phyloP scores from a whole-genome alignment of 2,329 filamentous ascomycete genomes.

The Rhinocladiella similis region DNA sequence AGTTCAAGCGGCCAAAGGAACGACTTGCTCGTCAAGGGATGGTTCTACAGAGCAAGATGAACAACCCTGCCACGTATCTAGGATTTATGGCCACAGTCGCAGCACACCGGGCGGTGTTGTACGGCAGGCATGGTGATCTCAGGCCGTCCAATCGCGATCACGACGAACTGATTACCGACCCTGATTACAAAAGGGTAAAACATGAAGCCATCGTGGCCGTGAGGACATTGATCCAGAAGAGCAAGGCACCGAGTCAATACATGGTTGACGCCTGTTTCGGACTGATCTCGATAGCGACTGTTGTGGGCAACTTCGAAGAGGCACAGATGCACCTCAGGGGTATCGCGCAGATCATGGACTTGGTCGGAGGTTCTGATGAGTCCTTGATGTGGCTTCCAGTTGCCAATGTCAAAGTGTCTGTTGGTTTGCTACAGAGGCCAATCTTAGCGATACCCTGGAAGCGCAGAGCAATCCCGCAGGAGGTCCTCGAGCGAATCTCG shows the following conservation, averaged over 20 bases:
- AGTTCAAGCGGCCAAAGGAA: conserved; percentile 30
- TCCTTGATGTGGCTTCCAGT: conserved; percentile 21
- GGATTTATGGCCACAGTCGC: conserved; percentile 42
- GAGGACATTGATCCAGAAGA: conserved; percentile 29
- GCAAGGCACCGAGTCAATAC: conserved; percentile 38
- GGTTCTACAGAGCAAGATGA: conserved; percentile 36
- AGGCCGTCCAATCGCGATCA: conserved; percentile 23
- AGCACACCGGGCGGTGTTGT: conserved; percentile 39
- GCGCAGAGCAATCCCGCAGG: conserved; percentile 30
- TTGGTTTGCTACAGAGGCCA: conserved; percentile 37
- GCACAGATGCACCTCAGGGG: conserved; percentile 41
- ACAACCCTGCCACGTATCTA: conserved; percentile 40
- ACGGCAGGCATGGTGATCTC: conserved; percentile 30
- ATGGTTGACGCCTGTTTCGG: conserved; percentile 41
- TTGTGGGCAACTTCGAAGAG: conserved; percentile 40
- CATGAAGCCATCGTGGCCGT: conserved; percentile 32
- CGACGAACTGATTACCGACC: conserved; percentile 32
- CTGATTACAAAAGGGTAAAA: conserved; percentile 42
- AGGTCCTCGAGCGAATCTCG: too few relatives aligned
- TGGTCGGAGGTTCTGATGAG: conserved; percentile 39
- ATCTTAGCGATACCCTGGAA: conserved; percentile 38
- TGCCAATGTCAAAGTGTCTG: conserved; percentile 30
- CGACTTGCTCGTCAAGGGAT: conserved; percentile 31
- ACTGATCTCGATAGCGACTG: conserved; percentile 40
- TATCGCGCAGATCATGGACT: conserved; percentile 32